Percentiles rank a stretch among this genome's conserved stretches.
Conservation (phyloP, 495 filamentous ascomycete species). For the Hypoxylon trugodes region DNA sequence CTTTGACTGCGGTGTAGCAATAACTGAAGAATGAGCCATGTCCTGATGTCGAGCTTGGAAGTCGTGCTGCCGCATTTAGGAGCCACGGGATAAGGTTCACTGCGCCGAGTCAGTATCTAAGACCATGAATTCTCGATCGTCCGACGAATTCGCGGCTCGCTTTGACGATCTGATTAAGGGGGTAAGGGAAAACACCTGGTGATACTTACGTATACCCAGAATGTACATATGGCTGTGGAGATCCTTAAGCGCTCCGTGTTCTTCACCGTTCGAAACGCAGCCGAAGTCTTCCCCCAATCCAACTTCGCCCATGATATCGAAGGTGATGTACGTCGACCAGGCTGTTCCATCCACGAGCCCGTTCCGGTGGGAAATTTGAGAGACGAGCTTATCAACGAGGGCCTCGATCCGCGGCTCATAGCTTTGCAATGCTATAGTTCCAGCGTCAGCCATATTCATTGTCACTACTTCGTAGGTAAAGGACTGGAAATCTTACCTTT, state of each 20-base stretch:
- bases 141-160: no score
- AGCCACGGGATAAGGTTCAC: conserved; percentile 52
- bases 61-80: conserved; percentile 21
- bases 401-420: conserved; percentile 39
- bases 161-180: no score
- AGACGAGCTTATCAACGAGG: conserved; percentile 41
- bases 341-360: conserved; percentile 39
- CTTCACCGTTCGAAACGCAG: conserved; percentile 48
- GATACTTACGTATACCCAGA: conserved; percentile 42
- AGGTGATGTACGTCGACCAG: conserved; percentile 44
- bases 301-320: conserved; percentile 41
- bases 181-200: no score
- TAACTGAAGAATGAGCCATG: conserved; percentile 20
- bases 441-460: not conserved
- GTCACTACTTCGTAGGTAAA: not conserved
- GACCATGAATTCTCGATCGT: no score
- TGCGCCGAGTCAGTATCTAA: no score
- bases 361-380: conserved; percentile 27
- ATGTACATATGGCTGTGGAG: conserved; percentile 46
- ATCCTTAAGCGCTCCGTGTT: conserved; percentile 42
- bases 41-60: conserved; percentile 11
- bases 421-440: conserved; percentile 28
- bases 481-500: conserved; percentile 35
- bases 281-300: conserved; percentile 44
- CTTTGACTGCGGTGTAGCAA: conserved; percentile 13